These are phyloP conservation scores for Pluteus cervinus DNA, from an alignment of 768 basidiomycete species.

Conservation along the genomic window DNA sequence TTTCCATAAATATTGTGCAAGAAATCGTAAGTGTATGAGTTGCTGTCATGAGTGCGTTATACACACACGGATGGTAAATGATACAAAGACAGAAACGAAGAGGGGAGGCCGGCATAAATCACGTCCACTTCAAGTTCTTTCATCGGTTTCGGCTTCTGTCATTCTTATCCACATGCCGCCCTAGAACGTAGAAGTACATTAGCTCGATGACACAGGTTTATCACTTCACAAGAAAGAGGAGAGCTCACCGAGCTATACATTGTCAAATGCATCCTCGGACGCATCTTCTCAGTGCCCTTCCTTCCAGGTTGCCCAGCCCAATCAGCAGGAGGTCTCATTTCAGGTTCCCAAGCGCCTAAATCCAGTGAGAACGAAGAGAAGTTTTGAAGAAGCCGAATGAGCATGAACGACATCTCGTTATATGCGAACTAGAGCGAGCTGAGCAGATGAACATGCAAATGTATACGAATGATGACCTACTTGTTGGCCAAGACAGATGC, in stretches of 20 bases:
- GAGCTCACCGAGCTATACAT: conserved; percentile 30
- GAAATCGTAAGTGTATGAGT: too few relatives aligned
- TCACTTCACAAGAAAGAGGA: conserved; percentile 2
- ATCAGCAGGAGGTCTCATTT: conserved; percentile 35
- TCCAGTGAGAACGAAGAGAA: conserved; percentile 46
- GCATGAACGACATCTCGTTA: conserved; percentile 58
- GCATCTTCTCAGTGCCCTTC: conserved; percentile 44
- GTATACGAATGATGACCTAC: conserved; percentile 16
- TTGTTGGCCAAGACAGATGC: conserved; percentile 59
- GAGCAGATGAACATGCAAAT: background rate
- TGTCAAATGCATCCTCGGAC: conserved; percentile 48
- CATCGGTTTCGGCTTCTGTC: conserved; percentile 28
- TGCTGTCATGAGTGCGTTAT: too few relatives aligned
- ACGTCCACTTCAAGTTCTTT: too few relatives aligned
- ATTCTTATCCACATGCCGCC: conserved; percentile 52
- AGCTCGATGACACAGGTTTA: background rate
- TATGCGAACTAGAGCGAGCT: conserved; percentile 39
- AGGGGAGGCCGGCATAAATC: too few relatives aligned
- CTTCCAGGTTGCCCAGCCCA: conserved; percentile 42
- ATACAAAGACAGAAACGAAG: too few relatives aligned
- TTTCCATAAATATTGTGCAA: too few relatives aligned
- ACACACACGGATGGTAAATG: too few relatives aligned
- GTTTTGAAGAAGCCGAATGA: conserved; percentile 56
- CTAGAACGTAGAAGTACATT: conserved; percentile 17
- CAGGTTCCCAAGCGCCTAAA: conserved; percentile 37